These are phyloP conservation scores for Tulasnella sp. DNA, from an alignment of 768 basidiomycete genomes.

Conservation along the genomic window DNA sequence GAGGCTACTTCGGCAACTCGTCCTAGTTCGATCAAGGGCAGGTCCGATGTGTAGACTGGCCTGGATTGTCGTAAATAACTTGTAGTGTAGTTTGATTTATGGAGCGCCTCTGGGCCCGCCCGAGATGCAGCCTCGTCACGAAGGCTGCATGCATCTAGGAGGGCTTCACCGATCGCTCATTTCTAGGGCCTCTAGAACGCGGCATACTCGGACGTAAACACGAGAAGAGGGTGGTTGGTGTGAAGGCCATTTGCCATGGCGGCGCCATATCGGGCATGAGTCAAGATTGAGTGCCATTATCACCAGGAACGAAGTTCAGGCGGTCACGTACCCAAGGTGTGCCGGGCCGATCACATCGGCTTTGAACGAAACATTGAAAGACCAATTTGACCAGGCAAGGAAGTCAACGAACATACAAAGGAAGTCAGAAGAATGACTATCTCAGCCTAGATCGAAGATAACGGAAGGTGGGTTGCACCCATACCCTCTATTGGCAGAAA, in stretches of 20 bases:
- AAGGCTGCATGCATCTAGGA: background rate
- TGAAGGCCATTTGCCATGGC: background rate
- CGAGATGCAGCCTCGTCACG: constrained; percentile 3
- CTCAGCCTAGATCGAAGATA: too few species aligned
- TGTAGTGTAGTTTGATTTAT: background rate
- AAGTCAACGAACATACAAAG: background rate
- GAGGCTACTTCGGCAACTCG: constrained; percentile 3
- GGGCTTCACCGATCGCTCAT: constrained; percentile 15
- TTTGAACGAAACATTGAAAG: background rate
- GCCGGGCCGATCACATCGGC: constrained; percentile 1
- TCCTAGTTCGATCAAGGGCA: constrained; percentile 3
- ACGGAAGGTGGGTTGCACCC: too few species aligned
- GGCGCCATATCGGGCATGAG: background rate
- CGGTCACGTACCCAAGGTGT: background rate
- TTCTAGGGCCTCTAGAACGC: background rate
- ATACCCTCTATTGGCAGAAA: background rate
- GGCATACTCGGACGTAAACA: background rate
- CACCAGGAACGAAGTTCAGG: background rate
- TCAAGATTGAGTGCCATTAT: background rate
- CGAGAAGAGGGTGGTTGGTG: background rate
- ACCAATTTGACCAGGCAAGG: background rate
- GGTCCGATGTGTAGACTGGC: background rate
- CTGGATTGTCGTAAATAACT: constrained; percentile 11
- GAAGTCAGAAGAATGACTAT: background rate
- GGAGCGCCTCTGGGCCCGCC: background rate